A percentile compares a stretch with the other conserved stretches of the same genome.
phyloP scores from a whole-genome alignment of 345 rosid species.

The Atalantia buxifolia region DNA sequence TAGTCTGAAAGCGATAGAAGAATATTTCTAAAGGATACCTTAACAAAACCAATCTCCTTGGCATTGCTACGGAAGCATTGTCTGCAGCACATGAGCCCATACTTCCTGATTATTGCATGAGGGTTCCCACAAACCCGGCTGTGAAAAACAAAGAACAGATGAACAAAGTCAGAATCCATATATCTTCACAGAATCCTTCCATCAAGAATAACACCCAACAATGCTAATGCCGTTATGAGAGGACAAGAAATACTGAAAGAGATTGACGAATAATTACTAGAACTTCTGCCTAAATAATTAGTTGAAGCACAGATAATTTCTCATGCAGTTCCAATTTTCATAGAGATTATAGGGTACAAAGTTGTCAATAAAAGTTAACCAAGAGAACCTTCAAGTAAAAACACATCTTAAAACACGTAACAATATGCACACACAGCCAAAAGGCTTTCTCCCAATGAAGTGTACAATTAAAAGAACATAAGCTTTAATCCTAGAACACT shows the following conservation, averaged over 20 bases:
- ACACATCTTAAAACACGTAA: neutral
- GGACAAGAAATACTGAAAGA: too few relatives aligned
- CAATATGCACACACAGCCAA: neutral
- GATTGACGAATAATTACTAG: too few relatives aligned
- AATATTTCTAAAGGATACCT: conserved; percentile 25
- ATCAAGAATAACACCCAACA: neutral
- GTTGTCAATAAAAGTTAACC: neutral
- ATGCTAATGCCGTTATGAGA: too few relatives aligned
- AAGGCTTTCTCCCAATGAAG: neutral
- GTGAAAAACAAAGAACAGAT: neutral
- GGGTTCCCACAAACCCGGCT: conserved; percentile 47
- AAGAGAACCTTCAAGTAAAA: neutral
- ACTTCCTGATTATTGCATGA: conserved; percentile 41
- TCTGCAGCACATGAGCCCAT: conserved; percentile 47
- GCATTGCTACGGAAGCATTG: conserved; percentile 50
- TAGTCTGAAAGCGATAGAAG: neutral
- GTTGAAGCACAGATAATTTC: neutral
- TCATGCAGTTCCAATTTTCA: too few relatives aligned
- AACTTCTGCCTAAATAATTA: neutral
- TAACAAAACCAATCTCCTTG: conserved; percentile 52
- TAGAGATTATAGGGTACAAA: too few relatives aligned
- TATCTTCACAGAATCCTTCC: neutral
- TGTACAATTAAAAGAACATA: neutral
- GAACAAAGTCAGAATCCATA: neutral
- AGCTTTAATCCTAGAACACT: neutral